Percentiles rank a stretch among this genome's conserved stretches.
phyloP scores from a whole-genome alignment of 768 basidiomycete species.

The Podaxis sp. region DNA sequence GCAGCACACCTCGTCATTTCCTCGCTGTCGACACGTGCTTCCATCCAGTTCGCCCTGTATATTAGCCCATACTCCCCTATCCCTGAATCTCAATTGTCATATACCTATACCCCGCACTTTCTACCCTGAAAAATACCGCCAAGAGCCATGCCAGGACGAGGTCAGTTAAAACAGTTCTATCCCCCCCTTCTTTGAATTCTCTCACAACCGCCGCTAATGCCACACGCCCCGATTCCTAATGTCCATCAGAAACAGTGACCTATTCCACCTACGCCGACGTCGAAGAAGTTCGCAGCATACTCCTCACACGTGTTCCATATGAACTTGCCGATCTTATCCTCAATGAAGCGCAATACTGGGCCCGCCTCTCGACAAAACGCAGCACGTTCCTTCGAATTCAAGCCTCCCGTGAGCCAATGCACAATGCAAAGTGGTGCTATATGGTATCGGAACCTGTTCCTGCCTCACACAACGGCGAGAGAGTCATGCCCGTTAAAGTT shows the following conservation, averaged over 20 bases:
- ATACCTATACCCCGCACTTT: neutral
- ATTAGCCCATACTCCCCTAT: neutral
- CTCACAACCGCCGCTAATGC: neutral
- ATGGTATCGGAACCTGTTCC: constrained; percentile 19
- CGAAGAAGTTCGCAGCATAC: constrained; percentile 3
- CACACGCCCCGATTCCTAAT: neutral
- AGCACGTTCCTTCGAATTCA: neutral
- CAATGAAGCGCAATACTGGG: constrained; percentile 22
- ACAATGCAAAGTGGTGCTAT: constrained; percentile 16
- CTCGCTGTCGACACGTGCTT: constrained; percentile 9
- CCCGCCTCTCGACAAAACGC: constrained; percentile 12
- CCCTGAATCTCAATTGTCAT: neutral
- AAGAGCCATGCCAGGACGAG: neutral
- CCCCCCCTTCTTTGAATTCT: neutral
- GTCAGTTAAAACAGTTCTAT: neutral
- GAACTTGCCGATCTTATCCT: constrained; percentile 21
- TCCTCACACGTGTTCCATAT: constrained; percentile 16
- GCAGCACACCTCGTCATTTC: neutral
- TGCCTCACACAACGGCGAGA: neutral
- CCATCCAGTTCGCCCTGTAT: neutral
- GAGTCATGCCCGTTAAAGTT: constrained; percentile 8
- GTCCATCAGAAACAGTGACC: neutral
- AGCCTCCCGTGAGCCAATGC: neutral
- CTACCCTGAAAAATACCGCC: neutral
- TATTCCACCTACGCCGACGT: constrained; percentile 11